phyloP scores from a whole-genome alignment of 805 yeast species.

The Myxozyma vanderwaltii region DNA sequence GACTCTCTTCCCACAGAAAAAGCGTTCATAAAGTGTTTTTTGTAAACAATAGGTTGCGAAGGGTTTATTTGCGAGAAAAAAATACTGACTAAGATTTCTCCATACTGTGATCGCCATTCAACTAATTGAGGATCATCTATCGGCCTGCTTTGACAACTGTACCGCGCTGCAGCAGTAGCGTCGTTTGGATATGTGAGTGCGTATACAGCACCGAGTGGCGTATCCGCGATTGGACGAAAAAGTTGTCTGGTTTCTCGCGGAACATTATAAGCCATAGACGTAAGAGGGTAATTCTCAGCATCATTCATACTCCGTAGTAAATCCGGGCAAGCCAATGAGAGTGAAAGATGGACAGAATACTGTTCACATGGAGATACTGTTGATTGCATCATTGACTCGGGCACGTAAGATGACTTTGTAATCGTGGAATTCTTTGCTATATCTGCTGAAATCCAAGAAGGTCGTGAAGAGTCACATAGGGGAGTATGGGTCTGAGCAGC shows the following conservation, averaged over 20 bases:
- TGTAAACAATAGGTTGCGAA: constrained; percentile 25
- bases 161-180: background rate
- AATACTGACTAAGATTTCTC: constrained; percentile 6
- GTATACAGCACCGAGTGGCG: constrained; percentile 6
- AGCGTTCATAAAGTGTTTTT: constrained; percentile 24
- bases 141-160: background rate
- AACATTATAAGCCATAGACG: background rate
- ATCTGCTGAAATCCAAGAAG: background rate
- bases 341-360: constrained; percentile 20
- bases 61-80: constrained; percentile 21
- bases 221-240: constrained; percentile 5
- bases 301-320: constrained; percentile 12
- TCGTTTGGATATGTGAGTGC: constrained; percentile 20
- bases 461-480: background rate
- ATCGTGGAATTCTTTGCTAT: background rate
- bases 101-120: constrained; percentile 25
- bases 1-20: constrained; percentile 19
- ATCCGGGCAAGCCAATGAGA: constrained; percentile 21
- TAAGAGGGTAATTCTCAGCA: background rate
- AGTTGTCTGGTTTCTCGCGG: background rate
- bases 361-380: constrained; percentile 19
- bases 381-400: constrained; percentile 13
- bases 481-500: background rate
- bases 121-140: constrained; percentile 3
- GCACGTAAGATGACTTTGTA: background rate